A percentile compares a stretch with the other conserved stretches of the same genome.
phyloP scores from a whole-genome alignment of 306 rosid genomes.

The Castanea sativa region DNA sequence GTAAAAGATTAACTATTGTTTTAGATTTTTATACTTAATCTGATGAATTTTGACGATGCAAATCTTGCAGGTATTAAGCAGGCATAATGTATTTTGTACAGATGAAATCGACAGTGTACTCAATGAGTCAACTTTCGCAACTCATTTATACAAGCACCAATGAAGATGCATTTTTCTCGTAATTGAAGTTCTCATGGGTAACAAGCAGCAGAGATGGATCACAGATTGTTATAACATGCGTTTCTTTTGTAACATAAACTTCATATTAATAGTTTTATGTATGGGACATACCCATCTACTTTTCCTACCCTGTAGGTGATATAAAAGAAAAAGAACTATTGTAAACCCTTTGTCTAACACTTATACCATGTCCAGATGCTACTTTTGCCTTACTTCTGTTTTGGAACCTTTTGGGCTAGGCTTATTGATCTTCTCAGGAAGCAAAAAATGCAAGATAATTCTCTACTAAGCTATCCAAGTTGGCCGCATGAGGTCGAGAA shows the following conservation, averaged over 20 bases:
- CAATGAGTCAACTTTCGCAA: neutral
- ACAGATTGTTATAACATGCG: slow-evolving; percentile 7
- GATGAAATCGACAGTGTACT: neutral
- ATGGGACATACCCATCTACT: slow-evolving; percentile 9
- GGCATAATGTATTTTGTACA: slow-evolving; percentile 16
- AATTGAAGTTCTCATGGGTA: neutral
- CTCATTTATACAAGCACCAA: neutral
- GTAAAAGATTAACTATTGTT: neutral
- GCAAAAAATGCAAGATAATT: slow-evolving; percentile 27
- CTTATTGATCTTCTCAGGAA: slow-evolving; percentile 14
- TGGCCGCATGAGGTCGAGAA: slow-evolving; percentile 29
- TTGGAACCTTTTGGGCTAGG: slow-evolving; percentile 17
- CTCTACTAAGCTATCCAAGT: slow-evolving; percentile 36
- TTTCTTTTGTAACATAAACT: slow-evolving; percentile 9
- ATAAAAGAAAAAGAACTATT: neutral
- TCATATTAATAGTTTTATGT: neutral
- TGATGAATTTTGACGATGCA: neutral
- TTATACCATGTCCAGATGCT: slow-evolving; percentile 7
- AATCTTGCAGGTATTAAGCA: slow-evolving; percentile 24
- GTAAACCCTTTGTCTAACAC: slow-evolving; percentile 2
- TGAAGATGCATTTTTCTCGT: slow-evolving; percentile 6
- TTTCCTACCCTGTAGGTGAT: slow-evolving; percentile 22
- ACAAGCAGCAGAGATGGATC: neutral
- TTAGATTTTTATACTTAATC: neutral
- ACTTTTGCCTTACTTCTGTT: slow-evolving; percentile 13